These are phyloP conservation scores for Solanum hybrid DNA, from an alignment of 305 asterid genomes.

Conservation along the genomic window DNA sequence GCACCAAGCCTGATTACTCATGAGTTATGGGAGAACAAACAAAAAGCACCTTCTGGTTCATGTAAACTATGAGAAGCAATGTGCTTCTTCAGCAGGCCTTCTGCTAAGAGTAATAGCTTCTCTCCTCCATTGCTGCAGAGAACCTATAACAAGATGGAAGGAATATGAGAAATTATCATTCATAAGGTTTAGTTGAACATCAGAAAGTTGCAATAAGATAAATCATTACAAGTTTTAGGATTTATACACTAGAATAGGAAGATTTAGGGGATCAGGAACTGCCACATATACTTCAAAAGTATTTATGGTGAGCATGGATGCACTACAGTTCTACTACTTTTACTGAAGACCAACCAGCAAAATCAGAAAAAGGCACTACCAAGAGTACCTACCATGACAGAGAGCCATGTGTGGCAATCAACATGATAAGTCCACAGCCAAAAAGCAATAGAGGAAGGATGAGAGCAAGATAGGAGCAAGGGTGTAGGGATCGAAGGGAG, in stretches of 20 bases:
- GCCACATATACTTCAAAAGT: background rate
- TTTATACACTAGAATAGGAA: background rate
- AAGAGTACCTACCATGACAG: background rate
- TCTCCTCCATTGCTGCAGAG: slow-evolving; percentile 74
- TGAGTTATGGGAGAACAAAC: slow-evolving; percentile 2
- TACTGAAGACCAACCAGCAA: background rate
- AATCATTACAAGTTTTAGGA: background rate
- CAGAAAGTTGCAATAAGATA: background rate
- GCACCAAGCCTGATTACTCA: background rate
- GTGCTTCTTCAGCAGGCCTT: slow-evolving; percentile 94
- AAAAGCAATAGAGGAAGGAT: background rate
- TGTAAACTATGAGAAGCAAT: slow-evolving; percentile 85
- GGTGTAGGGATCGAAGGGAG: background rate
- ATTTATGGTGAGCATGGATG: background rate
- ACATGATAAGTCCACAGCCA: background rate
- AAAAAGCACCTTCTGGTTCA: slow-evolving; percentile 80
- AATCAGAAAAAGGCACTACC: background rate
- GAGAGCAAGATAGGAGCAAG: background rate
- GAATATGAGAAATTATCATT: slow-evolving; percentile 3
- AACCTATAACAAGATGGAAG: slow-evolving; percentile 43
- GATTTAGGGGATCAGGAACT: background rate
- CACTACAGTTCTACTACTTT: background rate
- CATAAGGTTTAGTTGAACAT: background rate
- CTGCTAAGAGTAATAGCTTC: slow-evolving; percentile 78
- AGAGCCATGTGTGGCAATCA: background rate